Evolutionary conservation across 2,329 filamentous ascomycete genomes (phyloP).

Genomic region (Xylaria sp.): DNA sequence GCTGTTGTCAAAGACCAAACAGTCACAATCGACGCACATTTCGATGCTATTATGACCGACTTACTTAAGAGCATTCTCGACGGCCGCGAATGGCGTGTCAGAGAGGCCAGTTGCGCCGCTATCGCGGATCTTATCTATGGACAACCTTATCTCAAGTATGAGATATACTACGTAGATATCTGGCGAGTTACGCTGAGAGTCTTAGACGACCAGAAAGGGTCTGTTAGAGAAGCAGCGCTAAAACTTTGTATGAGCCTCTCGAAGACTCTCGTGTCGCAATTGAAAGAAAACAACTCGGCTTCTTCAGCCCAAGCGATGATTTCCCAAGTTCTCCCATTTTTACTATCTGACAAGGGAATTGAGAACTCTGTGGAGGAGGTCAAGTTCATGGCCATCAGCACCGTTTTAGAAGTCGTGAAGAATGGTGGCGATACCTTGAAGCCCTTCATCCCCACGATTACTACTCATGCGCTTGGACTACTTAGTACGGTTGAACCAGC

Average conservation of each 20-base stretch:
- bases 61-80: slow-evolving; percentile 81
- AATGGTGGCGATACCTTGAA: slow-evolving; percentile 82
- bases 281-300: slow-evolving; percentile 79
- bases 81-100: slow-evolving; percentile 90
- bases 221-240: slow-evolving; percentile 82
- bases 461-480: slow-evolving; percentile 82
- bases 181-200: slow-evolving; percentile 90
- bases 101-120: slow-evolving; percentile 91
- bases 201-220: slow-evolving; percentile 94
- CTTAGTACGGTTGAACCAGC: slow-evolving; percentile 91
- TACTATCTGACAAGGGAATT: slow-evolving; percentile 87
- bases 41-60: slow-evolving; percentile 89
- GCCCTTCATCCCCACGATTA: slow-evolving; percentile 82
- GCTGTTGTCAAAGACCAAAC: slow-evolving; percentile 90
- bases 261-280: slow-evolving; percentile 83
- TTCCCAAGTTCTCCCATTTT: slow-evolving; percentile 85
- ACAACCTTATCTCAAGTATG: slow-evolving; percentile 78
- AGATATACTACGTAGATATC: slow-evolving; percentile 83
- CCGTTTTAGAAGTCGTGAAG: slow-evolving; percentile 89
- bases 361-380: slow-evolving; percentile 91
- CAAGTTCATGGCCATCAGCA: slow-evolving; percentile 81
- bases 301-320: slow-evolving; percentile 82
- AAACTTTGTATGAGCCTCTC: slow-evolving; percentile 86
- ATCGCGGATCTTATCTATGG: slow-evolving; percentile 89
- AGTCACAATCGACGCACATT: slow-evolving; percentile 79